Evolutionary conservation across 768 basidiomycete species (phyloP).

Genomic region (Rhodotorula babjevae): DNA sequence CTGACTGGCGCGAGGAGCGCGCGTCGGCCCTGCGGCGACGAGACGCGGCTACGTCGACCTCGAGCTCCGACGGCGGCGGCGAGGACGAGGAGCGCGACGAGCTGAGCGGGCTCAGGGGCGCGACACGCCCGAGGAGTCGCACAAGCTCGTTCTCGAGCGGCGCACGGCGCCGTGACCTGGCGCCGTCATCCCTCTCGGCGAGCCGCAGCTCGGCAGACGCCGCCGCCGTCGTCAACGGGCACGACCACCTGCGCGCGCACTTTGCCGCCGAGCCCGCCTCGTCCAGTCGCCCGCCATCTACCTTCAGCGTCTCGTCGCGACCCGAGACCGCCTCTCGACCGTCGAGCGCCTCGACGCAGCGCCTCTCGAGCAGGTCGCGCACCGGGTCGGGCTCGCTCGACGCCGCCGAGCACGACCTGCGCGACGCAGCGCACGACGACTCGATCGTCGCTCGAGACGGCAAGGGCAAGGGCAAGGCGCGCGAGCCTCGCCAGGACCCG

Average conservation of each 20-base stretch:
- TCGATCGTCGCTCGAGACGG: neutral
- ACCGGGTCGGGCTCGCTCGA: neutral
- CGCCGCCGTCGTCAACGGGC: neutral
- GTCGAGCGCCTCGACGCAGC: neutral
- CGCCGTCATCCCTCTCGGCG: neutral
- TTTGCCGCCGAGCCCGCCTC: neutral
- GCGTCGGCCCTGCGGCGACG: no score
- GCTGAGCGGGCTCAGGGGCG: neutral
- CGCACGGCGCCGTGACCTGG: no score
- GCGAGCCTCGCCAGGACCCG: neutral
- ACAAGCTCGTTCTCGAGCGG: neutral
- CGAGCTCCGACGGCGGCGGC: neutral
- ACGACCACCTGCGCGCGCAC: neutral
- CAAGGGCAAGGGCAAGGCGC: conserved; percentile 5
- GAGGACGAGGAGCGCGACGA: neutral
- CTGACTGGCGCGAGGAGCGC: neutral
- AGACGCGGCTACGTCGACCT: neutral
- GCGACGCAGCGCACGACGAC: no score
- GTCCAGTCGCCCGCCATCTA: neutral
- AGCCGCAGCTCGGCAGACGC: neutral
- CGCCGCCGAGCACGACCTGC: no score
- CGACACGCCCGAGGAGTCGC: neutral
- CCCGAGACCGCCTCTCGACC: neutral
- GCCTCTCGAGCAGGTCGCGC: neutral
- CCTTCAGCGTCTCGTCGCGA: neutral